Base-by-base conservation (phyloP, 352 stramenopile genomes). In the Achlya hypogyna region DNA sequence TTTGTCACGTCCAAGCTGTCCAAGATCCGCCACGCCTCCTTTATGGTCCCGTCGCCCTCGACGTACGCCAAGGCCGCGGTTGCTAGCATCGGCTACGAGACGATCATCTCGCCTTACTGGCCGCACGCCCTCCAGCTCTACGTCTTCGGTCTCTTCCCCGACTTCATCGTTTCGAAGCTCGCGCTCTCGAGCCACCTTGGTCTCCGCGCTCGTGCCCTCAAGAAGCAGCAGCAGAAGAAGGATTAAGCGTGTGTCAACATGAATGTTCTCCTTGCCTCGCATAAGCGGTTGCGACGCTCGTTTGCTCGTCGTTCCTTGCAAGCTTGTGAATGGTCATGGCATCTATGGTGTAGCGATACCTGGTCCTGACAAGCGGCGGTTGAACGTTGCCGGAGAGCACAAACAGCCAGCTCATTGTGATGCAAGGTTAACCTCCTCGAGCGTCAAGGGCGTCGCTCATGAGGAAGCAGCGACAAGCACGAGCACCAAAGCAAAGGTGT, bases 1-100 rank as follows among this genome's bases (percentile, higher is more conserved):
- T 99, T 99, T 70, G 96, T 99, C 64, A 96, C 96, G 35, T 99
- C 97, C 27, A 99, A 99, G 81, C 79, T 99, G 52, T 95, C 96
- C 62, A 99, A 99, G 80, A 98, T 99, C 82, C 89, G 96, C 59
- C 93, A 98, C 69, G 75, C 93, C 64, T 94, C 75, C 64, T 85
- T 98, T 67, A 93, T 91, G 71, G 93, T 98, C 60, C 95, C 96
- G 29, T 92, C 81, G 54, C 87, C 96, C 8, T 70, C 84, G 10
- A 86, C 86, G 38, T 99, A 98, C 82, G 95, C 92, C 53, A 84
- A 62, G 59, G 80, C 95, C 25, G 95, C 86, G 9, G 87, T 98
- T 51, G 86, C 79, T 43, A 95, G 93, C 67, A 87, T 99, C 59
- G 96, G 96, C 59, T 93, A 97, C 72, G 88, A 95, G 65, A 93